Evolutionary conservation across 169 alveolate species (phyloP), one percentile per base, ranked within the genome.

Genomic region (Cryptosporidium bovis): DNA sequence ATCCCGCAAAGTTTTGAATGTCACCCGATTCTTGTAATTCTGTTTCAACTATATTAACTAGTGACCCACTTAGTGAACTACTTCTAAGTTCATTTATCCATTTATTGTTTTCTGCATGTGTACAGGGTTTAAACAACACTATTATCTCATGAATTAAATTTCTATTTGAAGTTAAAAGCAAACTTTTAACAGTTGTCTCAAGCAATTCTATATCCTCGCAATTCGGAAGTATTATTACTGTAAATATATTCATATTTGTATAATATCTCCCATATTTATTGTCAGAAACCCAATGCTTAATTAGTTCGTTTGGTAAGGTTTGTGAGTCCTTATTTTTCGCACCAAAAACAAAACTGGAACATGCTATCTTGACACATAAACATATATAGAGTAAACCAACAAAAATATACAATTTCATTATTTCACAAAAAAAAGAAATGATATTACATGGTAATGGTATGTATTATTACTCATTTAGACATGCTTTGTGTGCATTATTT

Each of bases 71-170:
- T 20, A 60, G 20, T 53, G 20, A 5, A 53, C 64, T 53, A 20
- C 29, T 20, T 53, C 12, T 53, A 53, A 53, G 12, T 20, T 53
- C 64, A 24, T 65, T 40, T 31, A 77, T 5, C 48, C 48, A 40
- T 40, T 40, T 40, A 8, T 6, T 3, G 10, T 8, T 40, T 3
- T 40, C 48, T 8, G 48, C 10, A 40, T 40, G 48, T 40, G 10
- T 40, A 40, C 48, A 40, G 4, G 48, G 48, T 40, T 40, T 40
- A 40, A 40, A 40, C 48, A 8, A 8, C 7, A 77, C 36, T 1
- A 77, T 77, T 77, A 77, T 77, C 56, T 77, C 87, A n/a, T 77
- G 87, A 24, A 77, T 36, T 77, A 77, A 62, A 62, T 77, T 77
- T 31, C 87, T n/a, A 31, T 77, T 77, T 24, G 77, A 24, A 44